Evolutionary conservation across 176 grass and related monocot genomes (phyloP).

Genomic region (Musa itinerans): DNA sequence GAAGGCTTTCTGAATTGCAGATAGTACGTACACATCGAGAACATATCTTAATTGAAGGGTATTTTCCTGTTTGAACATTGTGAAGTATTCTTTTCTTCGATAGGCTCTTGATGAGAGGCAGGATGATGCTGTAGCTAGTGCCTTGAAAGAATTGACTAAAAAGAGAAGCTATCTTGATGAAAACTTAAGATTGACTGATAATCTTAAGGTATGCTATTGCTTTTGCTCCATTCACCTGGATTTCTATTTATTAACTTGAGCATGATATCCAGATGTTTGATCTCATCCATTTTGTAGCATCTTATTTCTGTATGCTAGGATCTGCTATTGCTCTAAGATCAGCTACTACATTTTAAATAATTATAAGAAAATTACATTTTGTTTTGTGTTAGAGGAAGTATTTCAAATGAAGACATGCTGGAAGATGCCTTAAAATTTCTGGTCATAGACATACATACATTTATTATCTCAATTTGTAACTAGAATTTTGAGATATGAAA

Average conservation of each 20-base stretch:
- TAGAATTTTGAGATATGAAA: background rate
- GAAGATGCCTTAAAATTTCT: background rate
- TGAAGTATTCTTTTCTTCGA: background rate
- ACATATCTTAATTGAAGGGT: constrained; percentile 2
- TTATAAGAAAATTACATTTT: background rate
- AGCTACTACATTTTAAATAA: background rate
- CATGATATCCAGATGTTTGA: background rate
- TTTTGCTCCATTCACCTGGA: constrained; percentile 15
- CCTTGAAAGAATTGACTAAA: constrained; percentile 75
- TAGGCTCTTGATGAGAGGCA: constrained; percentile 90
- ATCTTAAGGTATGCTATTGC: constrained; percentile 66
- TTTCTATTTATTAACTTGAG: background rate
- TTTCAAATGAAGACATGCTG: background rate
- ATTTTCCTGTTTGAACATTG: constrained; percentile 1
- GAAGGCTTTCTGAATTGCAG: constrained; percentile 73
- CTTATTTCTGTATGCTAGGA: background rate
- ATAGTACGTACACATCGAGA: constrained; percentile 41
- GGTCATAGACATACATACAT: background rate
- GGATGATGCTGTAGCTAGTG: constrained; percentile 70
- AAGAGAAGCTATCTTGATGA: constrained; percentile 69
- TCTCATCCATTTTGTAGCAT: background rate
- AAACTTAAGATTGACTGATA: constrained; percentile 62
- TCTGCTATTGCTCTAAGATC: background rate
- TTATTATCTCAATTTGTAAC: background rate
- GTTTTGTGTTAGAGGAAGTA: background rate